Conservation (phyloP, 257 asterid species). For the Petunia axillaris region DNA sequence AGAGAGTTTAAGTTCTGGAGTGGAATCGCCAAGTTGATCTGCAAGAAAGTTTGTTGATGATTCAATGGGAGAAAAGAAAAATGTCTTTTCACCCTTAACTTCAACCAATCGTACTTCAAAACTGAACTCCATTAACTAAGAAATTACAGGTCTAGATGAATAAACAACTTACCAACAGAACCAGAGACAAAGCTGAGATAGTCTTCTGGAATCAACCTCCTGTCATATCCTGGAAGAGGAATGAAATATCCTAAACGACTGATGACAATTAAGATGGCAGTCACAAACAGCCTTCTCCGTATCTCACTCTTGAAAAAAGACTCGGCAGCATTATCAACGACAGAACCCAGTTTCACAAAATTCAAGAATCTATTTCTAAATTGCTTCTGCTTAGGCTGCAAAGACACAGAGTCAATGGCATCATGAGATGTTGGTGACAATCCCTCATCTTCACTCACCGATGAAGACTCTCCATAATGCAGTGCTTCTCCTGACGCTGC, state of each 20-base stretch:
- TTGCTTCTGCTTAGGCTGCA: conserved; percentile 44
- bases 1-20: conserved; percentile 91
- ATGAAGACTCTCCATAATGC: conserved; percentile 46
- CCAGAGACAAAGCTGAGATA: conserved; percentile 88
- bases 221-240: conserved; percentile 94
- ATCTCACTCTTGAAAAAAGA: conserved; percentile 98
- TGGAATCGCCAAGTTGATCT: conserved; percentile 88
- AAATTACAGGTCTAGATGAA: background rate
- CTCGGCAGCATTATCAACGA: conserved; percentile 71
- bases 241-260: conserved; percentile 93
- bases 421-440: conserved; percentile 29
- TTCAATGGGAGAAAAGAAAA: background rate
- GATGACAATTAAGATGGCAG: conserved; percentile 67
- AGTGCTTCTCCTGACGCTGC: conserved; percentile 63
- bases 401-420: conserved; percentile 25
- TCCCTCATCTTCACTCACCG: conserved; percentile 38
- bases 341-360: conserved; percentile 69
- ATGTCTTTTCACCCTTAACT: conserved; percentile 1
- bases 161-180: conserved; percentile 69
- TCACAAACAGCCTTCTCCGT: conserved; percentile 87
- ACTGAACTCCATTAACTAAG: conserved; percentile 10
- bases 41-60: conserved; percentile 34
- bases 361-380: conserved; percentile 79
- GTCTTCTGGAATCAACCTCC: conserved; percentile 89
- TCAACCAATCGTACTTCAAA: conserved; percentile 22